A percentile compares a stretch with the other conserved stretches of the same genome.
These are phyloP conservation scores for Climacium dendroides DNA, from an alignment of 225 moss, liverwort and hornwort species.

Conservation along the genomic window DNA sequence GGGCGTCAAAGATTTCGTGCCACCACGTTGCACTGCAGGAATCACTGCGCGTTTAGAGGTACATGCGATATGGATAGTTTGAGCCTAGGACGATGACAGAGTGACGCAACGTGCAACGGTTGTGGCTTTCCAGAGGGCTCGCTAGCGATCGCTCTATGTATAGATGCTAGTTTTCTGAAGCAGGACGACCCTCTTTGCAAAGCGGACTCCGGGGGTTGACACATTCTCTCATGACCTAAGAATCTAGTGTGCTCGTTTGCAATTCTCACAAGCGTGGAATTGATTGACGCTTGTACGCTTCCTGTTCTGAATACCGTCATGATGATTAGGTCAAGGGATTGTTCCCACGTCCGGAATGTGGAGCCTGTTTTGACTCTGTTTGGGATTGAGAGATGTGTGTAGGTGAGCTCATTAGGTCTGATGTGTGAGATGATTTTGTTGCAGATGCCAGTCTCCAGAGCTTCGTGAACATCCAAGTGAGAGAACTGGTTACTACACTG, in stretches of 20 bases:
- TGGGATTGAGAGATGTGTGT: background rate
- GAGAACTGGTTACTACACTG: background rate
- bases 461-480: background rate
- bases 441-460: conserved; percentile 2
- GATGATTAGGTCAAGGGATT: background rate
- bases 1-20: background rate
- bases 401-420: background rate
- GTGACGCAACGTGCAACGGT: background rate
- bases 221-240: background rate
- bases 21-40: background rate
- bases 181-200: background rate
- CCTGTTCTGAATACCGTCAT: background rate
- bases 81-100: background rate
- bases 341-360: background rate
- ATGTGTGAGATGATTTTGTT: background rate
- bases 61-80: background rate
- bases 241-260: background rate
- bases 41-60: background rate
- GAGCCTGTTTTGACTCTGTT: background rate
- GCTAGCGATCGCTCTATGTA: background rate
- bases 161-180: background rate
- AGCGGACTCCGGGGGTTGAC: background rate
- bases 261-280: background rate
- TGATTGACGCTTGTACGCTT: background rate
- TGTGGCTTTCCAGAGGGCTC: background rate